A percentile compares a stretch with the other conserved stretches of the same genome.
phyloP scores from a whole-genome alignment of 768 basidiomycete species.

The Serendipita vermifera region DNA sequence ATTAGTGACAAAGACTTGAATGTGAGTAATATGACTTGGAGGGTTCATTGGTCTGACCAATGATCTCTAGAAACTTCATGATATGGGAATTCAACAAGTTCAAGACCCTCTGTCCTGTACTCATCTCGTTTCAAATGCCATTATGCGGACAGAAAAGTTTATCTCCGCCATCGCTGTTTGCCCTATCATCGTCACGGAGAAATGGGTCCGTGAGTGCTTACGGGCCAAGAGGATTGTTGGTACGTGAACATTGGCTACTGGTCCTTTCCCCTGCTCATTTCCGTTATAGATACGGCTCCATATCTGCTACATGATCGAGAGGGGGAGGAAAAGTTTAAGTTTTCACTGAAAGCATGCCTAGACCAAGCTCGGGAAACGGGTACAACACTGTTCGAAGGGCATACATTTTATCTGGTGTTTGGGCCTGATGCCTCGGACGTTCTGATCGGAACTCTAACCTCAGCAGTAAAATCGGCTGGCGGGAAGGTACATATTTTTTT shows the following conservation, averaged over 20 bases:
- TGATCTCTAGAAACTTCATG: neutral
- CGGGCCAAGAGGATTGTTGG: slow-evolving; percentile 47
- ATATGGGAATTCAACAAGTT: neutral
- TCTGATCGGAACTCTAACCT: slow-evolving; percentile 41
- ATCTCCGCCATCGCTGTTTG: slow-evolving; percentile 56
- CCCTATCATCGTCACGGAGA: slow-evolving; percentile 46
- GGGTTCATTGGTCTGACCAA: neutral
- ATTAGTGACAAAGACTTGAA: no score
- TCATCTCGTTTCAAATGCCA: slow-evolving; percentile 53
- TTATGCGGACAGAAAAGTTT: slow-evolving; percentile 82
- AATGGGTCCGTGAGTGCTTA: slow-evolving; percentile 56
- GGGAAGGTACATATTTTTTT: slow-evolving; percentile 44
- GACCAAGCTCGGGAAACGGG: slow-evolving; percentile 38
- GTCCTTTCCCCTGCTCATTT: neutral
- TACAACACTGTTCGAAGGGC: slow-evolving; percentile 47
- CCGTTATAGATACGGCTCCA: slow-evolving; percentile 42
- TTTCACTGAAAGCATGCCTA: slow-evolving; percentile 51
- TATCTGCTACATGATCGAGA: slow-evolving; percentile 47
- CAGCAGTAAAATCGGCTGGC: slow-evolving; percentile 54
- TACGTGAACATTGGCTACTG: slow-evolving; percentile 26
- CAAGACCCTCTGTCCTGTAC: slow-evolving; percentile 55
- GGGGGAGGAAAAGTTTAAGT: slow-evolving; percentile 52
- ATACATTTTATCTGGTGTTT: slow-evolving; percentile 63
- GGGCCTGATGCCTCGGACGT: slow-evolving; percentile 41
- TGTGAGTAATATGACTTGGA: no score